A percentile compares a stretch with the other conserved stretches of the same genome.
Evolutionary conservation across 768 basidiomycete genomes (phyloP).

Genomic region (Podaxis carcinomalis): DNA sequence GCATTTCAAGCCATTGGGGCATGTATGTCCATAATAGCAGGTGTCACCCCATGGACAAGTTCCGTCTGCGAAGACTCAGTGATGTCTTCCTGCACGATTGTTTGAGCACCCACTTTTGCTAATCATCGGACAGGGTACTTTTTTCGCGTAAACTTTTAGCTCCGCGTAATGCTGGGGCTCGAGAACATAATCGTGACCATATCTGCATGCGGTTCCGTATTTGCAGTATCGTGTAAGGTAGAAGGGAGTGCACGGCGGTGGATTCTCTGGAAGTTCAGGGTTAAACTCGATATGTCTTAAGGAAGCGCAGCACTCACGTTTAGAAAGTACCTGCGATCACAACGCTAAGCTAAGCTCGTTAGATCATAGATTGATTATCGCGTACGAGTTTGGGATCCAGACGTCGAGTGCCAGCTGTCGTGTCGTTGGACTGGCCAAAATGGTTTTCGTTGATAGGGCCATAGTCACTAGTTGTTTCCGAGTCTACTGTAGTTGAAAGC

Average conservation of each 20-base stretch:
- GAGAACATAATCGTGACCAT: conserved; percentile 57
- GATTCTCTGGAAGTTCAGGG: conserved; percentile 39
- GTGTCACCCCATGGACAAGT: conserved; percentile 54
- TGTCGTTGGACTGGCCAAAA: conserved; percentile 15
- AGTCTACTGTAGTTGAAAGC: background rate
- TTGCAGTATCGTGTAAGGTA: conserved; percentile 56
- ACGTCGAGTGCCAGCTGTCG: conserved; percentile 28
- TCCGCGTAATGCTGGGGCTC: conserved; percentile 48
- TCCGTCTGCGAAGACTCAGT: conserved; percentile 35
- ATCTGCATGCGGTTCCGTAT: conserved; percentile 54
- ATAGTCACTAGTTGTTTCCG: conserved; percentile 1
- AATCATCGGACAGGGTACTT: conserved; percentile 54
- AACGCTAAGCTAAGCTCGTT: conserved; percentile 14
- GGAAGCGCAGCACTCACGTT: conserved; percentile 41
- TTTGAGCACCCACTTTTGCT: conserved; percentile 44
- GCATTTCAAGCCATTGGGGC: conserved; percentile 40
- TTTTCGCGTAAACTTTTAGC: conserved; percentile 54
- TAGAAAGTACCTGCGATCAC: conserved; percentile 46
- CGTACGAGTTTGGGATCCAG: conserved; percentile 50
- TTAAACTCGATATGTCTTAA: conserved; percentile 8
- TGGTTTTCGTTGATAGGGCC: background rate
- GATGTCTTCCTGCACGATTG: background rate
- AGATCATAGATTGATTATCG: conserved; percentile 11
- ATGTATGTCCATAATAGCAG: conserved; percentile 53
- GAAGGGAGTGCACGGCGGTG: conserved; percentile 64